phyloP scores from a whole-genome alignment of 1,284 basidiomycete genomes.

The Porodaedalea pini region DNA sequence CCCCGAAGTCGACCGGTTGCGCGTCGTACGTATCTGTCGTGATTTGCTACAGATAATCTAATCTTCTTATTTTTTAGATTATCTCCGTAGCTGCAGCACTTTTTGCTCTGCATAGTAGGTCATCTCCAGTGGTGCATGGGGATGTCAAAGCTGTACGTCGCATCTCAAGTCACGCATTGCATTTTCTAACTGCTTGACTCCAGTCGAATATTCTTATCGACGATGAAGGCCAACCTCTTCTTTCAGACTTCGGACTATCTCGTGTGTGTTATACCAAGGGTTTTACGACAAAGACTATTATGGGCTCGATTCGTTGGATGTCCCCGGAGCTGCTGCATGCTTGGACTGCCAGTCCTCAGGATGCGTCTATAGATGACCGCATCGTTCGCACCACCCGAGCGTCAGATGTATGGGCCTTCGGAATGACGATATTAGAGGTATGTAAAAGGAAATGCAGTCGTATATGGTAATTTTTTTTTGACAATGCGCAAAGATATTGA shows the following conservation, averaged over 20 bases:
- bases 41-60: too few relatives aligned
- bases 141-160: conserved; percentile 1
- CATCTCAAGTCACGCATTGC: not conserved
- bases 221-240: conserved; percentile 2
- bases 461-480: not conserved
- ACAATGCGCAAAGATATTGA: not conserved
- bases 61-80: too few relatives aligned
- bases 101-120: not conserved
- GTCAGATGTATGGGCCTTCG: conserved; percentile 7
- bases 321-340: conserved; percentile 5
- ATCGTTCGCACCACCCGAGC: not conserved
- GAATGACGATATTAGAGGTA: conserved; percentile 9
- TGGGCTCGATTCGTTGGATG: conserved; percentile 17
- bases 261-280: conserved; percentile 7
- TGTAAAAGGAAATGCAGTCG: not conserved
- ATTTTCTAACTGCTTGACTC: not conserved
- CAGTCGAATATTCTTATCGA: conserved; percentile 14
- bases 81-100: not conserved
- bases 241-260: conserved; percentile 16
- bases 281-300: conserved; percentile 11
- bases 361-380: not conserved
- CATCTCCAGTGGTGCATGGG: not conserved
- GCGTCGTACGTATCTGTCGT: not conserved
- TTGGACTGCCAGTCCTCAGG: conserved; percentile 11
- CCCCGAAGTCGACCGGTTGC: not conserved